Base-by-base conservation (phyloP, 257 asterid species). In the Solanum microdontum region DNA sequence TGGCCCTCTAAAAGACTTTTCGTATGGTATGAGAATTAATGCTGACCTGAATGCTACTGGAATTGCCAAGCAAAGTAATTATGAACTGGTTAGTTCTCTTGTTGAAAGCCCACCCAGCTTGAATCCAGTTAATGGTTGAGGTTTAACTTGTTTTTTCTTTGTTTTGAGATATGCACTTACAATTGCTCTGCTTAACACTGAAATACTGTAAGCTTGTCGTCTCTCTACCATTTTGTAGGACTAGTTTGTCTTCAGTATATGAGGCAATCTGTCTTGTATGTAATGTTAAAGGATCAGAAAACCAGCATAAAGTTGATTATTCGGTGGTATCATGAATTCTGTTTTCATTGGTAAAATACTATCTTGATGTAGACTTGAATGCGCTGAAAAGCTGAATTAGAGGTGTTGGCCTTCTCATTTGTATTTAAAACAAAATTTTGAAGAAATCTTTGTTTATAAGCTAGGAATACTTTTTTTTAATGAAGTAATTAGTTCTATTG, bases 1-100 rank as follows among this genome's bases (percentile, higher is more conserved):
- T 90, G 99, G 98, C 84, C 99, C 99, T 8, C 89, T 97, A 89
- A 95, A 94, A 91, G 99, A 97, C 91, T 97, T 97, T 88, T 90
- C 97, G 84, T 89, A 94, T 91, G 99, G 99, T 87, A 87, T 97
- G 94, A 94, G 99, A 91, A 89, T 88, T 80, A 97, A 93, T 88
- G 96, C 98, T 43, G 99, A 97, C 85, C 96, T 94, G 83, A 94
- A 93, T 92, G 98, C 96, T 64, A 88, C 94, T 62, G 99, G 99
- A 88, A 84, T 92, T 83, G 93, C 99, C 60, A 97, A 95, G 92
- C 99, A 96, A 91, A 97, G 99, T 91, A 97, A 97, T 88, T 92
- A 94, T 89, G 98, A 95, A 91, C 92, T 97, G 98, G 99, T 97
- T 88, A 91, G 95, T 94, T 87, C 34, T 88, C 64, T 70, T 58